These are phyloP conservation scores for Exophiala alcalophila DNA, from an alignment of 2,329 filamentous ascomycete species.

Conservation along the genomic window DNA sequence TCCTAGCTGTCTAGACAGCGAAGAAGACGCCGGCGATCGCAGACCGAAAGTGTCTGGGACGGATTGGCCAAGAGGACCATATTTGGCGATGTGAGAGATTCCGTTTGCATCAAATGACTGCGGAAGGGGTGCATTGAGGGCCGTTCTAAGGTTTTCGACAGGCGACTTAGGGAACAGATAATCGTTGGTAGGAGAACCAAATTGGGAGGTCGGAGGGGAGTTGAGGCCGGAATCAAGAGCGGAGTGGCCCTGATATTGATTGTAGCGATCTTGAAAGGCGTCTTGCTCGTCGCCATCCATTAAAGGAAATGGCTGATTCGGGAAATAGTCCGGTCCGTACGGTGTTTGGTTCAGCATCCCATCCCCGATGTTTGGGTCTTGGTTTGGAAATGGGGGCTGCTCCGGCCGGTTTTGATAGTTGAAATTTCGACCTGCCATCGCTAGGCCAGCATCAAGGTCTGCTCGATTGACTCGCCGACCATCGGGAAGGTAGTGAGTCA, in stretches of 20 bases:
- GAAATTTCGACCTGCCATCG: constrained; percentile 39
- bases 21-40: constrained; percentile 68
- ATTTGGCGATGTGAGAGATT: constrained; percentile 84
- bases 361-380: constrained; percentile 70
- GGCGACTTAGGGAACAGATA: constrained; percentile 79
- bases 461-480: constrained; percentile 85
- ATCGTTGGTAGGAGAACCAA: constrained; percentile 80
- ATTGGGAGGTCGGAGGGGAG: constrained; percentile 60
- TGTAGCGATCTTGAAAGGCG: constrained; percentile 34
- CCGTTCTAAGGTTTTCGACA: constrained; percentile 64
- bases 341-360: constrained; percentile 63
- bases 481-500: constrained; percentile 92
- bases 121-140: constrained; percentile 86
- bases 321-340: constrained; percentile 33
- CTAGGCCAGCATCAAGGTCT: constrained; percentile 45
- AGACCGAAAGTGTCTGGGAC: constrained; percentile 89
- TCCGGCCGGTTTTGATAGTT: constrained; percentile 58
- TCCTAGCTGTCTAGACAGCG: constrained; percentile 51
- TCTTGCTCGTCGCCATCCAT: constrained; percentile 43
- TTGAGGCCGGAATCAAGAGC: constrained; percentile 59
- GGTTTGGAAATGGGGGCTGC: constrained; percentile 59
- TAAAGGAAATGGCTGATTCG: constrained; percentile 42
- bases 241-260: constrained; percentile 50
- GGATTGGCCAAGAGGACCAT: constrained; percentile 86
- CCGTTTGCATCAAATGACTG: constrained; percentile 96